Base-by-base conservation (phyloP, 192 early-diverging fungal genomes). In the Coemansia sp. region DNA sequence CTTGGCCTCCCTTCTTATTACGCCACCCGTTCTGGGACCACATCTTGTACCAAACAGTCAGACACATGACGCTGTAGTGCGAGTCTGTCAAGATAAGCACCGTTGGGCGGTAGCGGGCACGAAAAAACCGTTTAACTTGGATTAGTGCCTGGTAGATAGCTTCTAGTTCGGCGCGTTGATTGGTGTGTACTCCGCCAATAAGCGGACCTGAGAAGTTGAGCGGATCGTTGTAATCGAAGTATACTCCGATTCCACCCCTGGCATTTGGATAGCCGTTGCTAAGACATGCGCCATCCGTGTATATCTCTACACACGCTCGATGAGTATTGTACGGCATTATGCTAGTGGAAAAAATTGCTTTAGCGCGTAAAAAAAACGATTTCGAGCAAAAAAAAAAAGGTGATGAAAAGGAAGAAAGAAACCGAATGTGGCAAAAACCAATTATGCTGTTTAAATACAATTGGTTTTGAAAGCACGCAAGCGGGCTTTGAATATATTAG, bases 241-340 rank as follows among this genome's bases (percentile, higher is more conserved):
- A 87, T 11, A 89, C 84, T 27, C 89, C 87, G 31, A 80, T 58
- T 5, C 87, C 89, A 8, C 84, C 89, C 25, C 62, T 41, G 4
- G 87, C 87, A 7, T 65, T 25, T 12, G 20, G 12, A 3, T 14
- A 8, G 15, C 89, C 89, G 73, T 89, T 89, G 59, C 65, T 36
- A 41, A 64, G 41, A 67, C 86, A 84, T 8, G 82, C 67, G 6
- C 88, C 88, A 60, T 89, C 88, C 2, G 86, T 86, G 70, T 86
- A 87, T 3, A 71, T 20, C 14, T 57, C 67, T 22, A 70, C n/a
- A n/a, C n/a, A n/a, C n/a, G n/a, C n/a, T n/a, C n/a, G n/a, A n/a
- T n/a, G n/a, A n/a, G n/a, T n/a, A n/a, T n/a, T n/a, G n/a, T n/a
- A n/a, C n/a, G n/a, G n/a, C n/a, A n/a, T n/a, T n/a, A n/a, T n/a